Conservation (phyloP, 1,284 basidiomycete species). For the Ganoderma meredithae region DNA sequence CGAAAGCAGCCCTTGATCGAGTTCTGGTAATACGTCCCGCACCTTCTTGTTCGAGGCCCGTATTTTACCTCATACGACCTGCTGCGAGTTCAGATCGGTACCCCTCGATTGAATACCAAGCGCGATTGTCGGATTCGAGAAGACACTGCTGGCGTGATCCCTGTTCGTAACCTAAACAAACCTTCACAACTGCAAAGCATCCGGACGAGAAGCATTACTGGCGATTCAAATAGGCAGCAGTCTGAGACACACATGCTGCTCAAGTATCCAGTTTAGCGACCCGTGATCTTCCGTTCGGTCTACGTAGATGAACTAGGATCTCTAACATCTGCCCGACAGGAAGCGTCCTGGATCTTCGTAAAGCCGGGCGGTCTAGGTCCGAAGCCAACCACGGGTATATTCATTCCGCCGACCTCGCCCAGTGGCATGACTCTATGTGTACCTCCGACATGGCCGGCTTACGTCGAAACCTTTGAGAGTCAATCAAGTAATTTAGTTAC, state of each 20-base stretch:
- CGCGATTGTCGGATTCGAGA: neutral
- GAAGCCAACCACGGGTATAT: neutral
- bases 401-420: constrained; percentile 1
- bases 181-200: neutral
- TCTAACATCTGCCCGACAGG: neutral
- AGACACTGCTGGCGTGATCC: neutral
- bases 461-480: neutral
- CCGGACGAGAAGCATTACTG: neutral
- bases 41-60: neutral
- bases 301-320: neutral
- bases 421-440: neutral
- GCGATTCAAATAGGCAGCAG: neutral
- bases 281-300: neutral
- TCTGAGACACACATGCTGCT: neutral
- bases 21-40: neutral
- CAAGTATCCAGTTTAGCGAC: neutral
- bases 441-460: neutral
- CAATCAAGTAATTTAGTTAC: neutral
- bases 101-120: neutral
- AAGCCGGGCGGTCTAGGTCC: neutral
- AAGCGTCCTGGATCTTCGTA: neutral
- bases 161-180: neutral
- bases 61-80: constrained; percentile 3
- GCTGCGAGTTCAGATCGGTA: neutral
- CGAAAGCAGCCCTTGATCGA: constrained; percentile 4